phyloP scores from a whole-genome alignment of 441 rosid species.

The Hura crepitans region DNA sequence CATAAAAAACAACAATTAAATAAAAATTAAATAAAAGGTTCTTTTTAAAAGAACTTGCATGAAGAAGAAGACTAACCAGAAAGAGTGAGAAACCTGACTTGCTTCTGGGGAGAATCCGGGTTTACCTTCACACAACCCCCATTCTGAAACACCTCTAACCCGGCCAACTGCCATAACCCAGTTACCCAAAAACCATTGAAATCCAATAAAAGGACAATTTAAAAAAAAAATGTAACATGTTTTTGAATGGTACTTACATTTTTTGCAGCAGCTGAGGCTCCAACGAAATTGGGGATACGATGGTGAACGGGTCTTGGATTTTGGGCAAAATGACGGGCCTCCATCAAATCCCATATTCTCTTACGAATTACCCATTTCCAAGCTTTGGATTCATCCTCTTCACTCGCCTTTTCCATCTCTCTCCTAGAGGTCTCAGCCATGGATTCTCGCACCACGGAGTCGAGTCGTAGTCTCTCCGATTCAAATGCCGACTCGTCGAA shows the following conservation, averaged over 20 bases:
- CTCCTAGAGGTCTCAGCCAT: slow-evolving; percentile 63
- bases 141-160: slow-evolving; percentile 36
- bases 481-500: slow-evolving; percentile 62
- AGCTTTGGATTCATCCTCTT: slow-evolving; percentile 57
- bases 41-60: background rate
- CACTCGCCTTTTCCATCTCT: slow-evolving; percentile 30
- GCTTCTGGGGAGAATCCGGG: slow-evolving; percentile 77
- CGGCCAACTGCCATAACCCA: slow-evolving; percentile 36
- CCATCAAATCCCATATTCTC: slow-evolving; percentile 85
- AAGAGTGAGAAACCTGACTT: slow-evolving; percentile 58
- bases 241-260: slow-evolving; percentile 27
- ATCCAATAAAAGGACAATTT: background rate
- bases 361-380: slow-evolving; percentile 90
- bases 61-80: slow-evolving; percentile 42
- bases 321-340: slow-evolving; percentile 57
- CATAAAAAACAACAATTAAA: no score
- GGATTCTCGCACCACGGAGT: slow-evolving; percentile 56
- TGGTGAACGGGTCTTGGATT: slow-evolving; percentile 88
- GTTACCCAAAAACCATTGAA: background rate
- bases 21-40: no score
- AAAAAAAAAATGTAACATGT: background rate
- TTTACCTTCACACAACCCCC: slow-evolving; percentile 61
- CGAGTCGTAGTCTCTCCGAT: slow-evolving; percentile 56
- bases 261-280: slow-evolving; percentile 61
- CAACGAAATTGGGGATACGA: slow-evolving; percentile 83